Evolutionary conservation across 2,329 filamentous ascomycete species (phyloP).

Genomic region (Diplodia seriata): DNA sequence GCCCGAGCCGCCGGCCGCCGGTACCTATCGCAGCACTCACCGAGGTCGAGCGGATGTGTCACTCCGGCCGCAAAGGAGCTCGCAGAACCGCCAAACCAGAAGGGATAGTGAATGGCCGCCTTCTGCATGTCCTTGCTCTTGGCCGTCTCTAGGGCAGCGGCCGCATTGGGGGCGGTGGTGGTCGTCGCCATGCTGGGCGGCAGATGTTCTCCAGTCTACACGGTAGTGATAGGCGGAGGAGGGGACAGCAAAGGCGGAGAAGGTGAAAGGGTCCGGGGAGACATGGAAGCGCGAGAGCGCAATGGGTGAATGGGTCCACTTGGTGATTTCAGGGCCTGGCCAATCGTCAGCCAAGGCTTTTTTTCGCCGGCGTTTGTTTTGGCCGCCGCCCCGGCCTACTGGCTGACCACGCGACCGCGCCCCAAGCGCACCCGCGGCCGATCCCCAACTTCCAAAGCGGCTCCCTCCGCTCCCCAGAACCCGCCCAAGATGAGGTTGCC

Average conservation of each 20-base stretch:
- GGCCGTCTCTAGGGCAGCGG: constrained; percentile 44
- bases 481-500: constrained; percentile 24
- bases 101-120: constrained; percentile 54
- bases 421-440: not conserved
- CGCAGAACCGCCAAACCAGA: constrained; percentile 95
- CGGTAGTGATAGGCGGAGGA: not conserved
- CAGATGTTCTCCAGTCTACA: not conserved
- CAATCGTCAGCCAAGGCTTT: constrained; percentile 33
- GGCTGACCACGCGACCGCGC: not conserved
- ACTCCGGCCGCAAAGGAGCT: constrained; percentile 90
- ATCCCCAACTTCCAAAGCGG: constrained; percentile 20
- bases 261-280: constrained; percentile 2
- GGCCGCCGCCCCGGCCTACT: constrained; percentile 11
- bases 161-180: constrained; percentile 42
- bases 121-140: constrained; percentile 54
- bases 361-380: constrained; percentile 24
- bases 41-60: constrained; percentile 90
- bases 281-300: not conserved
- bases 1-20: constrained; percentile 33
- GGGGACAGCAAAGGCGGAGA: constrained; percentile 21
- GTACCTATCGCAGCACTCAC: constrained; percentile 60
- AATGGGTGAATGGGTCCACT: not conserved
- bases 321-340: constrained; percentile 1
- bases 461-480: constrained; percentile 18
- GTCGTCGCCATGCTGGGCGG: constrained; percentile 29